Percentiles rank a stretch among this genome's conserved stretches.
phyloP scores from a whole-genome alignment of 495 filamentous ascomycete species.

The Lentithecium fluviatile region DNA sequence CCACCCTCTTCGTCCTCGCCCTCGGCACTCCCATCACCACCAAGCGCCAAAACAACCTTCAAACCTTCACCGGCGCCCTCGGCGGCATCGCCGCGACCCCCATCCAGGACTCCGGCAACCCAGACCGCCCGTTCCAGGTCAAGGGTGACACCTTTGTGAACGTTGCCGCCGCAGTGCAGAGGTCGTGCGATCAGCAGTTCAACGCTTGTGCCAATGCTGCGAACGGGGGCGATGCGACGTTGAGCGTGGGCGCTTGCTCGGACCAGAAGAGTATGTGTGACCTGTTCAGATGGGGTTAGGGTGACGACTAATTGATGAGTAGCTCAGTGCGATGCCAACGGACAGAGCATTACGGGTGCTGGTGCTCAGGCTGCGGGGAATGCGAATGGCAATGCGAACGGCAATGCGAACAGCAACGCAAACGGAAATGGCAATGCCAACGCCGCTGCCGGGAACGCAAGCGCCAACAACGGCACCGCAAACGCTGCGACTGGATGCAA shows the following conservation, averaged over 20 bases:
- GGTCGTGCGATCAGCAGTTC: slow-evolving; percentile 38
- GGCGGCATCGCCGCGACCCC: slow-evolving; percentile 32
- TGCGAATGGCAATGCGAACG: no score
- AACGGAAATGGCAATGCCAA: no score
- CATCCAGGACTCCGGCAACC: slow-evolving; percentile 27
- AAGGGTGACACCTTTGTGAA: slow-evolving; percentile 37
- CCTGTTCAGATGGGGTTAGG: not conserved
- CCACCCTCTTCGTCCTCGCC: slow-evolving; percentile 7
- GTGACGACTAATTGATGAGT: not conserved
- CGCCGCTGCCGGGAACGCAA: no score
- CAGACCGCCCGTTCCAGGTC: slow-evolving; percentile 32
- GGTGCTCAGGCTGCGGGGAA: not conserved
- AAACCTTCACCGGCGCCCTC: slow-evolving; percentile 35
- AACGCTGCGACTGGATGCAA: no score
- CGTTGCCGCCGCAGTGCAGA: slow-evolving; percentile 29
- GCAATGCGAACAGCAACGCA: no score
- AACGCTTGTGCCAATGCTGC: slow-evolving; percentile 34
- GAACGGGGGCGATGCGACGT: slow-evolving; percentile 24
- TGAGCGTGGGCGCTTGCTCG: slow-evolving; percentile 24
- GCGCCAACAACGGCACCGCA: no score
- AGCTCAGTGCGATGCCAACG: slow-evolving; percentile 21
- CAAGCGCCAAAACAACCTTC: slow-evolving; percentile 19
- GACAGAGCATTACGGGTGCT: not conserved
- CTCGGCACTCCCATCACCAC: slow-evolving; percentile 5
- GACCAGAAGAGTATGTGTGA: slow-evolving; percentile 26